These are phyloP conservation scores for Epicoccum sorghinum DNA, from an alignment of 2,329 filamentous ascomycete species.

Conservation along the genomic window DNA sequence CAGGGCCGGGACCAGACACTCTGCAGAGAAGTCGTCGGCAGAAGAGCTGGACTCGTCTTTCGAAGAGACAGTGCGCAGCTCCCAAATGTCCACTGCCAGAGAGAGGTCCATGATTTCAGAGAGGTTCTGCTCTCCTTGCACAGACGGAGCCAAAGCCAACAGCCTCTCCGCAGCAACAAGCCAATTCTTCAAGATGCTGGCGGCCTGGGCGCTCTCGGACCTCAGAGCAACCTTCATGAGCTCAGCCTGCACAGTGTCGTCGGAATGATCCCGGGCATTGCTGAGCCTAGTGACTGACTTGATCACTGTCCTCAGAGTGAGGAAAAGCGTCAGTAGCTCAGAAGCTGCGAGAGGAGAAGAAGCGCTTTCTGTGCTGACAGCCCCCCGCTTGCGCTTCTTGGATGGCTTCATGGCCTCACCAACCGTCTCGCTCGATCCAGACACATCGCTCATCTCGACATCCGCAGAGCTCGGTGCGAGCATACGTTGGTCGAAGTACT, in stretches of 20 bases:
- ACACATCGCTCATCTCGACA: conserved; percentile 22
- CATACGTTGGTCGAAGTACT: conserved; percentile 47
- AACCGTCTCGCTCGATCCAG: conserved; percentile 38
- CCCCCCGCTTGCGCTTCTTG: conserved; percentile 45
- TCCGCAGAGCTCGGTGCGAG: conserved; percentile 12
- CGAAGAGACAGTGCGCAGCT: conserved; percentile 36
- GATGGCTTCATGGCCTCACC: conserved; percentile 35
- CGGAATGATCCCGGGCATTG: conserved; percentile 12
- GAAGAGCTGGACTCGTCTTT: conserved; percentile 37
- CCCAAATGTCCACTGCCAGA: conserved; percentile 41
- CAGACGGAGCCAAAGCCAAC: conserved; percentile 1
- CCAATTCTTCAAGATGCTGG: conserved; percentile 46
- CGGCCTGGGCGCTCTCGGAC: conserved; percentile 43
- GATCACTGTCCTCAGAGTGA: conserved; percentile 25
- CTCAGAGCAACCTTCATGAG: conserved; percentile 46
- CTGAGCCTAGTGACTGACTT: conserved; percentile 29
- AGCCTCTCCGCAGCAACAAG: conserved; percentile 33
- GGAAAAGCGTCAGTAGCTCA: conserved; percentile 32
- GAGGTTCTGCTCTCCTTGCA: neutral
- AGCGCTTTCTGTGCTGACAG: conserved; percentile 19
- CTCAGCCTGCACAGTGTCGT: conserved; percentile 37
- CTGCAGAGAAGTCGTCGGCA: conserved; percentile 45
- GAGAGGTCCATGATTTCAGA: conserved; percentile 29
- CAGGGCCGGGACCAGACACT: conserved; percentile 44
- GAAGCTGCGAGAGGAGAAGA: conserved; percentile 23